These are phyloP conservation scores for Trichoderma parareesei DNA, from an alignment of 495 filamentous ascomycete genomes.

Conservation along the genomic window DNA sequence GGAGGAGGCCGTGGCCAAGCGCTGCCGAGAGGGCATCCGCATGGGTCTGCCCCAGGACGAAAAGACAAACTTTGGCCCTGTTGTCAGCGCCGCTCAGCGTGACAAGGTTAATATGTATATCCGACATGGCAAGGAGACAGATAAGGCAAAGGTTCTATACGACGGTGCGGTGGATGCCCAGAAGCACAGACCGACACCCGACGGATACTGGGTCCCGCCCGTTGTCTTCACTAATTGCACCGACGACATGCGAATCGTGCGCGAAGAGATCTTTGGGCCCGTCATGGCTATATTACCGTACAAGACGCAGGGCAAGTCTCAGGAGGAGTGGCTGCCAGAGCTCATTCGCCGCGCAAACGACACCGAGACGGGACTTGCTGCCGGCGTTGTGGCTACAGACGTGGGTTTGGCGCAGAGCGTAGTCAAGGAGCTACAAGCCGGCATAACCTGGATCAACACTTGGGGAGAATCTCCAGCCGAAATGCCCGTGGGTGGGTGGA, in stretches of 20 bases:
- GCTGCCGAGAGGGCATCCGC: slow-evolving; percentile 50
- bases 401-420: slow-evolving; percentile 62
- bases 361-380: slow-evolving; percentile 66
- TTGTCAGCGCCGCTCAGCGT: slow-evolving; percentile 32
- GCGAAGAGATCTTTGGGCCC: slow-evolving; percentile 49
- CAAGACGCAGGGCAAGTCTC: slow-evolving; percentile 53
- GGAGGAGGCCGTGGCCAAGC: slow-evolving; percentile 41
- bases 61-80: slow-evolving; percentile 59
- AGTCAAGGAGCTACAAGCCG: slow-evolving; percentile 61
- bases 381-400: slow-evolving; percentile 71
- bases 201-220: slow-evolving; percentile 57
- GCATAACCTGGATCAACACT: slow-evolving; percentile 46
- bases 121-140: slow-evolving; percentile 27
- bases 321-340: slow-evolving; percentile 62
- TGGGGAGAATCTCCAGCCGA: slow-evolving; percentile 44
- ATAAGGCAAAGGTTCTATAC: slow-evolving; percentile 17
- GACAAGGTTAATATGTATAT: slow-evolving; percentile 26
- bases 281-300: slow-evolving; percentile 68
- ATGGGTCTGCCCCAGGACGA: slow-evolving; percentile 54
- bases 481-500: slow-evolving; percentile 45
- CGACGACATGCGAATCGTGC: slow-evolving; percentile 55
- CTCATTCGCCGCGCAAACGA: slow-evolving; percentile 62
- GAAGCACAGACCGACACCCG: slow-evolving; percentile 31
- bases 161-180: slow-evolving; percentile 21
- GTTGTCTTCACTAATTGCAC: slow-evolving; percentile 65